Base-by-base conservation (phyloP, 140 eudicot species). In the Senecio squalidus region DNA sequence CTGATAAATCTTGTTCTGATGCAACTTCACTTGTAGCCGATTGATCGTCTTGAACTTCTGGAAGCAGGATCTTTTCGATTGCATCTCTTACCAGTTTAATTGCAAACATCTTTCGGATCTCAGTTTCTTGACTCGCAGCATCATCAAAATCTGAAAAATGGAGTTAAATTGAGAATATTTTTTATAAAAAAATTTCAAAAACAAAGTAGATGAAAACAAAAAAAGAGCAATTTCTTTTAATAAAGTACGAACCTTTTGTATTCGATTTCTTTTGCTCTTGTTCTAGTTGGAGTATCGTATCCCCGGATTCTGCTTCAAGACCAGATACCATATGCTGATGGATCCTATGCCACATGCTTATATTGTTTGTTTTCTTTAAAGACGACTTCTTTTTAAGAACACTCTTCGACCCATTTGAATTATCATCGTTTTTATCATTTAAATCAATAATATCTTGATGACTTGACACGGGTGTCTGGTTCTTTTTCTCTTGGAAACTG, bases 341-440 rank as follows among this genome's bases (percentile, higher is more conserved):
- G 39, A 91, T 86, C 78, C 78, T 71, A n/a, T 67, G 74, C 98
- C 98, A 91, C 90, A 91, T 91, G 70, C 84, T 91, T 53, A 82
- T 51, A 58, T 77, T 80, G 70, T 76, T 83, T 11, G 25, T 72
- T 60, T 86, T 75, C 70, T 74, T 71, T 34, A 76, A 62, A 40
- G 50, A 68, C 17, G 67, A 36, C 20, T 60, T 58, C 58, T 62
- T 22, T 40, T 44, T 72, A 50, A 68, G 58, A 15, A 49, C 47
- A 34, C 15, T 39, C 67, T 46, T 62, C 63, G 43, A 53, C 62
- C 55, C 62, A 30, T 50, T 39, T 39, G 24, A 40, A 20, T 29
- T 33, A 40, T 54, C 73, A 58, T 26, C 34, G 2, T 53, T 40
- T 28, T 50, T 45, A 26, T 72, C 40, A 3, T 15, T 48, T 2